phyloP scores from a whole-genome alignment of 2,329 filamentous ascomycete genomes.

The Pyrenophora graminea region DNA sequence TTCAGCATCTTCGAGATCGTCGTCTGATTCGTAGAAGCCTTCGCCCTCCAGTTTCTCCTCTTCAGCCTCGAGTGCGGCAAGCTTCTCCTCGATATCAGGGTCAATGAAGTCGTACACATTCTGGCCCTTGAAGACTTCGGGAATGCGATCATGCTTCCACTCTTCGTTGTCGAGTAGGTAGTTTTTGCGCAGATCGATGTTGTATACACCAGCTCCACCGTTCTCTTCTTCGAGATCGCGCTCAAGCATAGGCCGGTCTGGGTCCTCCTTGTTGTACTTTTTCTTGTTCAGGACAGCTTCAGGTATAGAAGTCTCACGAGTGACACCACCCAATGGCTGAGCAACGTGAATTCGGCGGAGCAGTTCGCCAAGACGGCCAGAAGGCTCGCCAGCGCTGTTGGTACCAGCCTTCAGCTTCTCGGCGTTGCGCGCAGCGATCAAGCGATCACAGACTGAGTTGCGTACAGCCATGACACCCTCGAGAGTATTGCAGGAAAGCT shows the following conservation, averaged over 20 bases:
- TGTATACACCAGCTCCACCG: slow-evolving; percentile 94
- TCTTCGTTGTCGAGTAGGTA: slow-evolving; percentile 86
- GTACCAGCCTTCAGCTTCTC: slow-evolving; percentile 93
- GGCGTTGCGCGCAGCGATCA: slow-evolving; percentile 89
- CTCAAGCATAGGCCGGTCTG: slow-evolving; percentile 78
- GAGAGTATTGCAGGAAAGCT: slow-evolving; percentile 91
- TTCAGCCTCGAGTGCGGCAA: slow-evolving; percentile 89
- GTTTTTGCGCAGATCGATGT: slow-evolving; percentile 84
- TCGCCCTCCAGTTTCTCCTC: slow-evolving; percentile 90
- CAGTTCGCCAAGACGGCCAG: slow-evolving; percentile 85
- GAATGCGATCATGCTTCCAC: slow-evolving; percentile 96
- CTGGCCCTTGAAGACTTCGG: slow-evolving; percentile 91
- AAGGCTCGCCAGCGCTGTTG: slow-evolving; percentile 73
- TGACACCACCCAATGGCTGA: slow-evolving; percentile 80
- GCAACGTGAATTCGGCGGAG: slow-evolving; percentile 95
- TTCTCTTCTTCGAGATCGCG: slow-evolving; percentile 89
- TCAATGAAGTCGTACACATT: slow-evolving; percentile 98
- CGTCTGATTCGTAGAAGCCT: slow-evolving; percentile 82
- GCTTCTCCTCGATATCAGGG: slow-evolving; percentile 92
- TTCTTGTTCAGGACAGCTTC: slow-evolving; percentile 77
- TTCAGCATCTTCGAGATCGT: slow-evolving; percentile 81
- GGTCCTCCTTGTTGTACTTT: slow-evolving; percentile 90
- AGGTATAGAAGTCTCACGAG: slow-evolving; percentile 83
- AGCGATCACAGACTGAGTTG: slow-evolving; percentile 89
- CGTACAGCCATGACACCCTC: slow-evolving; percentile 95